Evolutionary conservation across 495 filamentous ascomycete genomes (phyloP), one percentile per base, ranked within the genome.

Genomic region (Tuber magnatum): DNA sequence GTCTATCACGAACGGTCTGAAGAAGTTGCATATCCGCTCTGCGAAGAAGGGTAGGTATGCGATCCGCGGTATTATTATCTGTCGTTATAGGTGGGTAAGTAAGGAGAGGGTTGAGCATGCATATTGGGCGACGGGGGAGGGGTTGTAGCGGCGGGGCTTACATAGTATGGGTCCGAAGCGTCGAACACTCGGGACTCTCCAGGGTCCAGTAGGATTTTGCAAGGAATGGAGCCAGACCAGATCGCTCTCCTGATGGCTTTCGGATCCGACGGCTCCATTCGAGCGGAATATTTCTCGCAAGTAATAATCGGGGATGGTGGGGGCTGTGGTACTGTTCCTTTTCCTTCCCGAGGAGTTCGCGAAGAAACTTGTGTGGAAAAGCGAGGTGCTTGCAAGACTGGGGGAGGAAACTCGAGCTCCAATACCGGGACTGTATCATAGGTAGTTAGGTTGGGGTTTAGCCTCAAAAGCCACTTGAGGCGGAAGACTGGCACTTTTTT

Each of bases 1-100:
- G 72, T 91, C 83, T 80, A 94, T 97, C 35, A 96, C 87, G 75
- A 86, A 92, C 2, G 89, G 84, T 0, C 85, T 82, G 85, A 94
- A 98, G 87, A 95, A 98, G 72, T 88, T 85, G 72, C 89, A 88
- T 68, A 98, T 86, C 69, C 88, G 89, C n/a, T 91, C 91, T 24
- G 97, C 87, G 65, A 97, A 88, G 68, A 96, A 84, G 28, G 90
- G 87, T 12, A 93, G 86, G 83, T 93, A 93, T 65, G 90, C 89
- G 74, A 93, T 86, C 69, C 91, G 89, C 18, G 91, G 90, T 68
- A 89, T 86, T 28, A 86, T 85, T 9, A 91, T 84, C 84, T 87
- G 71, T 38, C 69, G 68, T 56, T 68, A 41, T n/a, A n/a, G 41
- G 9, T 42, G 22, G 44, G 35, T 48, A 70, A 48, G 71, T 73